Base-by-base conservation (phyloP, 257 asterid genomes). In the Gentiana straminea region DNA sequence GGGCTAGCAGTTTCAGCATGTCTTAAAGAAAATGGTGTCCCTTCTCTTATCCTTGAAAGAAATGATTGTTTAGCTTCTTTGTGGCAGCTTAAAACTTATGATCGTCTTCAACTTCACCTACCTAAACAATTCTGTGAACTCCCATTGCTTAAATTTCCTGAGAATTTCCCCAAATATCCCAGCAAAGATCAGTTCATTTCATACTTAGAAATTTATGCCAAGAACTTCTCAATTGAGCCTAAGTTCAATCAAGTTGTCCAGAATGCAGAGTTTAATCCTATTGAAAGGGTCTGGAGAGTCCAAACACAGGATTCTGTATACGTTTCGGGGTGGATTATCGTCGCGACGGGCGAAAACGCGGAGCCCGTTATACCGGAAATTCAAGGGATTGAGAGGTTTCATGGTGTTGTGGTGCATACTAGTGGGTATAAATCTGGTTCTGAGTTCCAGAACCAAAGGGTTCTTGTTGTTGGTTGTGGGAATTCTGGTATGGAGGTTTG, bases 401-500 rank as follows among this genome's bases (percentile, higher is more conserved):
- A 7, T 0, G 96, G 98, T 5, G 65, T 66, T 2, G 72, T 86
- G 7, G 8, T 77, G 46, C 98, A 90, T 52, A 81, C 96, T 1
- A 70, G 89, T 52, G 64, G 12, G 1, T 90, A 90, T 58, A 76
- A 71, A 4, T 72, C 87, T 47, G 98, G 95, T 46, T 72, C 73
- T 3, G 87, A 68, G 58, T 90, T 80, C 36, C 3, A 11, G 2
- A 74, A 73, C 0, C 79, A 73, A 9, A 79, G 61, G 52, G 94
- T 90, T 48, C 48, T 90, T 10, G 94, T 90, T 0, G 70, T 90
- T 9, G 97, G 97, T 0, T 90, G 96, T 55, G 98, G 98, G 1
- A 90, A 90, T 68, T 90, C 98, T 3, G 98, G 98, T 3, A 84
- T 90, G 94, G 98, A 90, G 70, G 96, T 90, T 47, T 70, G 94